phyloP scores from a whole-genome alignment of 2,329 filamentous ascomycete genomes.

The Trichoderma hamatum region DNA sequence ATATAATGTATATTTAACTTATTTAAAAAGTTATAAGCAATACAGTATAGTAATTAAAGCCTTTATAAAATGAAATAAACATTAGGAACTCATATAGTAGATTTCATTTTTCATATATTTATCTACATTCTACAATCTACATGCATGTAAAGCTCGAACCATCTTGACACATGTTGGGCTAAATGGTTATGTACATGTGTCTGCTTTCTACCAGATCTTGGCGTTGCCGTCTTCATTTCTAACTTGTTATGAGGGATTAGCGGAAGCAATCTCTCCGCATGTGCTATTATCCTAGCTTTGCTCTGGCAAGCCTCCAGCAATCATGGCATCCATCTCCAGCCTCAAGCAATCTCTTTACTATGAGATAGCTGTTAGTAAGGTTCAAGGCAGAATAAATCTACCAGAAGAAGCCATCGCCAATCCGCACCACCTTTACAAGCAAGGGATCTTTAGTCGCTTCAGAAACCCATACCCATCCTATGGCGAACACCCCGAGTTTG shows the following conservation, averaged over 20 bases:
- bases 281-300: neutral
- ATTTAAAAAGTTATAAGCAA: neutral
- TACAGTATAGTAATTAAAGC: rapidly evolving
- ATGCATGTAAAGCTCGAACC: neutral
- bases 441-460: constrained; percentile 48
- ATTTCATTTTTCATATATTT: neutral
- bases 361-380: constrained; percentile 38
- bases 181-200: neutral
- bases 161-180: neutral
- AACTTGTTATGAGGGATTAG: neutral
- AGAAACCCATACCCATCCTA: constrained; percentile 56
- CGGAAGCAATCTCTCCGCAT: neutral
- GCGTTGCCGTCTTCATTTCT: neutral
- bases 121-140: neutral
- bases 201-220: neutral
- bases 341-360: neutral
- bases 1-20: neutral
- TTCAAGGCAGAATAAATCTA: constrained; percentile 39
- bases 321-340: neutral
- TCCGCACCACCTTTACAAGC: constrained; percentile 52
- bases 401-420: constrained; percentile 49
- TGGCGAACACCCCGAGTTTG: constrained; percentile 31
- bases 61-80: neutral
- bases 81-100: neutral
- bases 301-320: neutral